Conservation (phyloP, 1,139 yeast species). For the Pichia inconspicua region DNA sequence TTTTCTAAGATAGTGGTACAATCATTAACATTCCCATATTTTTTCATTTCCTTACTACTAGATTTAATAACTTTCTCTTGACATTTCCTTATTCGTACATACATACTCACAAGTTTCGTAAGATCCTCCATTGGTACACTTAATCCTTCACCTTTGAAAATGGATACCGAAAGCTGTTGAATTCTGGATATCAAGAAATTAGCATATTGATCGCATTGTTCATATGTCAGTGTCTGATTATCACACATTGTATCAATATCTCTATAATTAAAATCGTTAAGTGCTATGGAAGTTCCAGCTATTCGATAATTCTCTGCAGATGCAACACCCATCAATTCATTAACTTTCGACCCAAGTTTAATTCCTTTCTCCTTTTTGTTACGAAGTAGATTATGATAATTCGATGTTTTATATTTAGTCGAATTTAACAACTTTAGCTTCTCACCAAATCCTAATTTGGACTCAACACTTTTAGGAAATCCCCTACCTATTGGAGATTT, state of each 20-base stretch:
- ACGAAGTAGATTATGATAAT: conserved; percentile 25
- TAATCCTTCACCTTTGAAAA: conserved; percentile 42
- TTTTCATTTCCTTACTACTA: neutral
- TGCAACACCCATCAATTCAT: conserved; percentile 4
- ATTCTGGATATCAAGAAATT: conserved; percentile 45
- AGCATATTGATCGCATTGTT: conserved; percentile 39
- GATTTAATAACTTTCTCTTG: conserved; percentile 6
- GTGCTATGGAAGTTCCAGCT: conserved; percentile 10
- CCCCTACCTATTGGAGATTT: conserved; percentile 35
- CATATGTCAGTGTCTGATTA: conserved; percentile 22
- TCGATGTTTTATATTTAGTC: conserved; percentile 35
- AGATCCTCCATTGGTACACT: conserved; percentile 51
- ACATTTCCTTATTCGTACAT: conserved; percentile 29
- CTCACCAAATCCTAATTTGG: conserved; percentile 25
- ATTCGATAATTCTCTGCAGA: conserved; percentile 3
- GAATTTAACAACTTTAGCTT: conserved; percentile 32
- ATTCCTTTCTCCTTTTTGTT: conserved; percentile 27
- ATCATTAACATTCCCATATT: neutral
- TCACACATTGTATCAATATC: conserved; percentile 24
- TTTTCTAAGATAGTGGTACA: neutral
- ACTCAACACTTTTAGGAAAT: conserved; percentile 32
- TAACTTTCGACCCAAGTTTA: conserved; percentile 23
- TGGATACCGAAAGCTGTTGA: conserved; percentile 35
- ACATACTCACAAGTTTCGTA: conserved; percentile 41
- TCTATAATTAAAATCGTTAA: conserved; percentile 6